Conservation (phyloP, 805 yeast species). For the Metschnikowia reukaufii region DNA sequence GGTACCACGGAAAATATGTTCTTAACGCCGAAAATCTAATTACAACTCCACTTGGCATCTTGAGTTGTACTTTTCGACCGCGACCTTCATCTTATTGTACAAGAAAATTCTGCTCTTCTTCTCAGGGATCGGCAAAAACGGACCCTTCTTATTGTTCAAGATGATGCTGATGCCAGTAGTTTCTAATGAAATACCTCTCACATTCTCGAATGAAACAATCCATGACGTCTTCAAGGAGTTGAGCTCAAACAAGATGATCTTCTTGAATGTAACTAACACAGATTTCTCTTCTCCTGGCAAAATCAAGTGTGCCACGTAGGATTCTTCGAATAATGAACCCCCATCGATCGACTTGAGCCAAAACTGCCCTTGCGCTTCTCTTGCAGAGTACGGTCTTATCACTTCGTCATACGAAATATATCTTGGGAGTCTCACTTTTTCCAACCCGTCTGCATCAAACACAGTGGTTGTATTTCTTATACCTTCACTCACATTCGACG, state of each 20-base stretch:
- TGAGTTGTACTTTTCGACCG: slow-evolving; percentile 79
- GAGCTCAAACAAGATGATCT: slow-evolving; percentile 67
- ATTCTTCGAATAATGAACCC: slow-evolving; percentile 69
- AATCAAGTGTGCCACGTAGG: slow-evolving; percentile 81
- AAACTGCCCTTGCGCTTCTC: slow-evolving; percentile 92
- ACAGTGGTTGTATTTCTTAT: slow-evolving; percentile 90
- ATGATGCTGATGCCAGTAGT: slow-evolving; percentile 74
- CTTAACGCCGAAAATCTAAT: background rate
- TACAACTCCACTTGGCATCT: slow-evolving; percentile 50
- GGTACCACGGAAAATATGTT: slow-evolving; percentile 29
- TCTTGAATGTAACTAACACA: slow-evolving; percentile 70
- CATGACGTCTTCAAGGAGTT: slow-evolving; percentile 64
- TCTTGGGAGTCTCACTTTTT: slow-evolving; percentile 81
- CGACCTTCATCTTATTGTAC: slow-evolving; percentile 71
- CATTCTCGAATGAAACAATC: slow-evolving; percentile 63
- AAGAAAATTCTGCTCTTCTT: slow-evolving; percentile 59
- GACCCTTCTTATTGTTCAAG: slow-evolving; percentile 45
- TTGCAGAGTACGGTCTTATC: slow-evolving; percentile 68
- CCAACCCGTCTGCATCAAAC: slow-evolving; percentile 74
- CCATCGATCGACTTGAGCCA: slow-evolving; percentile 86
- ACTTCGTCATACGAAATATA: slow-evolving; percentile 68
- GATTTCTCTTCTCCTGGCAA: slow-evolving; percentile 79
- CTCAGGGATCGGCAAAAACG: slow-evolving; percentile 80
- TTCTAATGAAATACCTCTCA: slow-evolving; percentile 73
- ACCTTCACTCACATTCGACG: slow-evolving; percentile 91